phyloP scores from a whole-genome alignment of 352 stramenopile species.

The Phytophthora colocasiae region DNA sequence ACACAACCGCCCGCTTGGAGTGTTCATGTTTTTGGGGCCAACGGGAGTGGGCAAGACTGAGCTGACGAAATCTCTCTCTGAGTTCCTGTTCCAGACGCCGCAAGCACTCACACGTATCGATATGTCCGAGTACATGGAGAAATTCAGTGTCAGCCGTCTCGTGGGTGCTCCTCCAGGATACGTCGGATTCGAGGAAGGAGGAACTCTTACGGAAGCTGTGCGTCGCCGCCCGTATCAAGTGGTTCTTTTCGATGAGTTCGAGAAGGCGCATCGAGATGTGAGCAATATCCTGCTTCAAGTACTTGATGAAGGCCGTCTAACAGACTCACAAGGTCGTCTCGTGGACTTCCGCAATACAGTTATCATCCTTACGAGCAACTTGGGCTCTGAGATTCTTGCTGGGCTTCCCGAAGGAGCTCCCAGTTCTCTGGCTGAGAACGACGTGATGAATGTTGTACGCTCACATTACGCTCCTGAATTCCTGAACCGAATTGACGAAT shows the following conservation, averaged over 20 bases:
- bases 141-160: conserved; percentile 93
- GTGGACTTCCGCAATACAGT: conserved; percentile 99
- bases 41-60: conserved; percentile 97
- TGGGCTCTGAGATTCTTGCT: conserved; percentile 93
- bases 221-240: conserved; percentile 95
- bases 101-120: conserved; percentile 96
- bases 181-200: conserved; percentile 95
- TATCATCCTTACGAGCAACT: conserved; percentile 98
- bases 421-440: conserved; percentile 67
- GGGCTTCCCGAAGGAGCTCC: conserved; percentile 59
- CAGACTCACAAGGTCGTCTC: conserved; percentile 93
- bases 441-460: conserved; percentile 92
- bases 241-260: conserved; percentile 98
- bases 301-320: conserved; percentile 91
- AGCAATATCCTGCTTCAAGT: conserved; percentile 97
- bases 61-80: conserved; percentile 94
- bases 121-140: conserved; percentile 98
- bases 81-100: conserved; percentile 97
- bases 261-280: conserved; percentile 97
- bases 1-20: conserved; percentile 95
- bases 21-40: conserved; percentile 96
- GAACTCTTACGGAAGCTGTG: conserved; percentile 96
- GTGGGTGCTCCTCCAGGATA: conserved; percentile 94
- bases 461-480: conserved; percentile 98
- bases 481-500: conserved; percentile 98